These are phyloP conservation scores for Epichloe amarillans DNA, from an alignment of 2,329 filamentous ascomycete species.

Conservation along the genomic window DNA sequence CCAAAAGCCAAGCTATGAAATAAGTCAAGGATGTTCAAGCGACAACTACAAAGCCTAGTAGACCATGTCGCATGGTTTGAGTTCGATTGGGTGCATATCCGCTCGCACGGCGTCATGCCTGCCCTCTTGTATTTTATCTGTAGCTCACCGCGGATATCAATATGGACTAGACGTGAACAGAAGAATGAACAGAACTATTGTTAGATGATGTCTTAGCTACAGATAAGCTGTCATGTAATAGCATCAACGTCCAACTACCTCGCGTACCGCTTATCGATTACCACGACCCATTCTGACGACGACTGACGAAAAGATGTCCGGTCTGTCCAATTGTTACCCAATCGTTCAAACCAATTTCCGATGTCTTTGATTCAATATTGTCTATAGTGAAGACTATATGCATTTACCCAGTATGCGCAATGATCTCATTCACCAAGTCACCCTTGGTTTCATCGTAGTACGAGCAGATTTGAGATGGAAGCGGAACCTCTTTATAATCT, in stretches of 20 bases:
- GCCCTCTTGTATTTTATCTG: background rate
- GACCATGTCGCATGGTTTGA: background rate
- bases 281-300: background rate
- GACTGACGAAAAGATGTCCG: background rate
- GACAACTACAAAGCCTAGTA: background rate
- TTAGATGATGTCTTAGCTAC: background rate
- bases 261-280: background rate
- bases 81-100: background rate
- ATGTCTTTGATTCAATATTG: background rate
- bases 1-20: slow-evolving; percentile 77
- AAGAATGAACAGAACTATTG: background rate
- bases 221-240: background rate
- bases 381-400: background rate
- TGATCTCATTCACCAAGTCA: slow-evolving; percentile 80
- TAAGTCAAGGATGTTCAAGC: background rate
- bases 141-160: background rate
- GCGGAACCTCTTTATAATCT: slow-evolving; percentile 75
- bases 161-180: background rate
- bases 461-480: slow-evolving; percentile 83
- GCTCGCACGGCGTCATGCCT: background rate
- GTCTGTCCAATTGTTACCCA: background rate
- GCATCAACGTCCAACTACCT: background rate
- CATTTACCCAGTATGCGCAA: slow-evolving; percentile 71
- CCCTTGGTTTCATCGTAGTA: slow-evolving; percentile 57
- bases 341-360: background rate